These are phyloP conservation scores for Sugiyamaella chiloensis DNA, from an alignment of 805 yeast genomes.

Conservation along the genomic window DNA sequence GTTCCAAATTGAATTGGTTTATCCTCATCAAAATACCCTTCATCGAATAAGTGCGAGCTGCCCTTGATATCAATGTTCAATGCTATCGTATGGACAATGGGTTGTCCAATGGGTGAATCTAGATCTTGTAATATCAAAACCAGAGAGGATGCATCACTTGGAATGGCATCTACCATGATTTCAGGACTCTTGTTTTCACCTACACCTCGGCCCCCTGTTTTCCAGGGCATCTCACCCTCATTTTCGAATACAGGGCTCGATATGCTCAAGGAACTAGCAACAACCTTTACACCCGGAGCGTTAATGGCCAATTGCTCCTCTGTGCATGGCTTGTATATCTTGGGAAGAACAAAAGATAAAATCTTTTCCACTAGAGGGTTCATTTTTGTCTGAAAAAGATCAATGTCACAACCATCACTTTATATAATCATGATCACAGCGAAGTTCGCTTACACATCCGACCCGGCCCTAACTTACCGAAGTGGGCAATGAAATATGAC, in stretches of 20 bases:
- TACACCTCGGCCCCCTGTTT: slow-evolving; percentile 15
- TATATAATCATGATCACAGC: too few relatives aligned
- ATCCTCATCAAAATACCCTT: slow-evolving; percentile 6
- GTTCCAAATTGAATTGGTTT: slow-evolving; percentile 12
- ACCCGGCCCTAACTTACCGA: too few relatives aligned
- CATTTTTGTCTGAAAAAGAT: too few relatives aligned
- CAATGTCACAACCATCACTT: too few relatives aligned
- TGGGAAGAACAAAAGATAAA: slow-evolving; percentile 6
- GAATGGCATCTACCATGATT: slow-evolving; percentile 14
- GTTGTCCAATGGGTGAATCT: slow-evolving; percentile 20
- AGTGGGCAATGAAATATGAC: too few relatives aligned
- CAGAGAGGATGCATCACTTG: slow-evolving; percentile 13
- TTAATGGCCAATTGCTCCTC: slow-evolving; percentile 12
- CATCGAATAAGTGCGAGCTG: slow-evolving; percentile 1
- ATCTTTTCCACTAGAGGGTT: slow-evolving; percentile 4
- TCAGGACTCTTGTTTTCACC: slow-evolving; percentile 19
- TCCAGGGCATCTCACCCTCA: slow-evolving; percentile 19
- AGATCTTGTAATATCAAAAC: slow-evolving; percentile 20
- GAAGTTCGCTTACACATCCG: too few relatives aligned
- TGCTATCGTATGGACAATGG: slow-evolving; percentile 17
- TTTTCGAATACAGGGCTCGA: slow-evolving; percentile 20
- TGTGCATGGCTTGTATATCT: slow-evolving; percentile 10
- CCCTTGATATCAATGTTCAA: slow-evolving; percentile 12
- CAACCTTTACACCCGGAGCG: background rate
- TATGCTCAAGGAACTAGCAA: slow-evolving; percentile 15